phyloP scores from a whole-genome alignment of 441 rosid genomes.

The Isatis lusitanica region DNA sequence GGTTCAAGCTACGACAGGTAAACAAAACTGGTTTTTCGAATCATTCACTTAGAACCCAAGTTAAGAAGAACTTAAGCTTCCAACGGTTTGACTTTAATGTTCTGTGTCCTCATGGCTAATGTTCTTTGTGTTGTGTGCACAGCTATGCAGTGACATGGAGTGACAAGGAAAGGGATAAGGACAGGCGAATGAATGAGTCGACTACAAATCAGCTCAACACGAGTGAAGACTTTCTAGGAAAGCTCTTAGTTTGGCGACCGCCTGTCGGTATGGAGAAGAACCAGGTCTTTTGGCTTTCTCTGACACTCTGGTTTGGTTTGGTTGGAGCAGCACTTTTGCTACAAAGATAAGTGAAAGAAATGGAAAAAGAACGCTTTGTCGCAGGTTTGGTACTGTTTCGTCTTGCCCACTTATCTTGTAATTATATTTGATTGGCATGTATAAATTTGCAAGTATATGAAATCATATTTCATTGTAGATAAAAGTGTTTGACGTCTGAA shows the following conservation, averaged over 20 bases:
- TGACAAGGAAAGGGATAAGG: conserved; percentile 70
- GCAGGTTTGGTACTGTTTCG: too few relatives aligned
- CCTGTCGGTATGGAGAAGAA: conserved; percentile 69
- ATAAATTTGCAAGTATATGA: conserved; percentile 28
- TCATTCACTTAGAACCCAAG: too few relatives aligned
- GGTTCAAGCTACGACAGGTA: conserved; percentile 89
- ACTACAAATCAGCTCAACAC: conserved; percentile 73
- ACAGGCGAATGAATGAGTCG: conserved; percentile 46
- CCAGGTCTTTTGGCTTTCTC: conserved; percentile 68
- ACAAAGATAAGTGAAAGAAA: conserved; percentile 51
- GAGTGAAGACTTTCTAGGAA: conserved; percentile 68
- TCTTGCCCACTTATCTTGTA: conserved; percentile 19
- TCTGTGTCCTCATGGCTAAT: not conserved
- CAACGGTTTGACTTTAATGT: not conserved
- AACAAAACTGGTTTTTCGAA: not conserved
- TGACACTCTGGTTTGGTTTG: conserved; percentile 81
- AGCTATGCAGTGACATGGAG: conserved; percentile 92
- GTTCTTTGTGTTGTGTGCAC: conserved; percentile 24
- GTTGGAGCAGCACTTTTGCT: conserved; percentile 84
- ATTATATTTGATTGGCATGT: conserved; percentile 29
- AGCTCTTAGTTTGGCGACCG: conserved; percentile 81
- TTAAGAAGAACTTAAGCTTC: not conserved
- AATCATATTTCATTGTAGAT: too few relatives aligned
- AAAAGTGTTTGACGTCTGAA: too few relatives aligned
- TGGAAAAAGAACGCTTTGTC: not conserved